Evolutionary conservation across 345 rosid species (phyloP), one percentile per base, ranked within the genome.

Genomic region (Arabis alpina): DNA sequence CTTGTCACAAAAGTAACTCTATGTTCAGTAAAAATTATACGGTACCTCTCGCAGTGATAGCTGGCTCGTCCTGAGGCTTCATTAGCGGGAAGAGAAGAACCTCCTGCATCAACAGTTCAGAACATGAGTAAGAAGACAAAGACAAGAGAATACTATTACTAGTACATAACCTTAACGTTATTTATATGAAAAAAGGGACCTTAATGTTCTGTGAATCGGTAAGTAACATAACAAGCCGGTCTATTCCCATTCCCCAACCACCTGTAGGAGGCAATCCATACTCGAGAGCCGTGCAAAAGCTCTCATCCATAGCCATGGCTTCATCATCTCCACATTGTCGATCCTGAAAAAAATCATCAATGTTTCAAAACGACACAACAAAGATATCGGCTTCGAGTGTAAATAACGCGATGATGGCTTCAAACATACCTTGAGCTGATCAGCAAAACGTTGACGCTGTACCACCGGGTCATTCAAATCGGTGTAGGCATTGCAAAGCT

Each of bases 201-300:
- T 91, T 87, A 67, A 91, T 91, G 70, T 91, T 89, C 53, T 79
- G 93, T 10, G 97, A 91, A 75, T 91, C 97, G 1, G 96, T 89
- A 14, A 91, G 70, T 41, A 91, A 54, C 96, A 91, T 91, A 41
- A 86, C 54, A 23, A 89, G 73, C 63, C 96, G 76, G 74, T 91
- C 97, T 15, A 91, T 63, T 58, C 96, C 93, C 78, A 91, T n/a
- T 66, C 97, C 97, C 96, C 93, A 91, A 48, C 96, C 96, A 74
- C 80, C 92, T 4, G 96, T 89, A 41, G 97, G 97, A 62, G 97
- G 97, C 78, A 91, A 74, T n/a, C 93, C 96, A 61, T 84, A 89
- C 65, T 91, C 96, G 3, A 91, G 90, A 39, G 96, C 87, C 0
- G 83, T 79, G 47, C 97, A 91, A 52, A 91, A 91, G 42, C 86